Evolutionary conservation across 768 basidiomycete genomes (phyloP).

Genomic region (Boletus fagicola): DNA sequence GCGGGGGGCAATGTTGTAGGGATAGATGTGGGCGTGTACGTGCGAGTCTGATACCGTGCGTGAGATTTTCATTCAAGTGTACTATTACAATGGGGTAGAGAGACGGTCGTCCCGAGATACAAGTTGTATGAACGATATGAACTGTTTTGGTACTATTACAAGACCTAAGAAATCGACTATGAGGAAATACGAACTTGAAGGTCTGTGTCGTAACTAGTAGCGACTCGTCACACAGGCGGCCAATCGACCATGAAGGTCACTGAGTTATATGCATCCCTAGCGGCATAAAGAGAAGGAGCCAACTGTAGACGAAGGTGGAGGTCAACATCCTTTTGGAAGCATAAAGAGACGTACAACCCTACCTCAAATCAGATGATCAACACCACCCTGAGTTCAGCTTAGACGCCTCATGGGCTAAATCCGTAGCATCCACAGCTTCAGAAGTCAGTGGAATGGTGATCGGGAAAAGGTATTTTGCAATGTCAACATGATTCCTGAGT

Average conservation of each 20-base stretch:
- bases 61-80: not conserved
- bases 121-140: not conserved
- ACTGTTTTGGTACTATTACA: no score
- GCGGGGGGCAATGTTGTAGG: slow-evolving; percentile 29
- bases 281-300: not conserved
- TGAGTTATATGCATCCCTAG: no score
- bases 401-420: no score
- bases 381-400: no score
- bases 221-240: no score
- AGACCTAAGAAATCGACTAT: not conserved
- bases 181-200: no score
- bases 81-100: not conserved
- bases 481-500: not conserved
- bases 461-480: not conserved
- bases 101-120: not conserved
- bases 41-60: slow-evolving; percentile 8
- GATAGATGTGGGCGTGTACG: not conserved
- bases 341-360: not conserved
- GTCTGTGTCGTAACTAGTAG: no score
- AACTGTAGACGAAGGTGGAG: not conserved
- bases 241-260: no score
- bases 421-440: no score
- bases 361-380: no score
- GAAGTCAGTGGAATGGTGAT: not conserved
- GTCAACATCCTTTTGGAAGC: not conserved